Evolutionary conservation across 2,329 filamentous ascomycete species (phyloP).

Genomic region (Neonectria faginata): DNA sequence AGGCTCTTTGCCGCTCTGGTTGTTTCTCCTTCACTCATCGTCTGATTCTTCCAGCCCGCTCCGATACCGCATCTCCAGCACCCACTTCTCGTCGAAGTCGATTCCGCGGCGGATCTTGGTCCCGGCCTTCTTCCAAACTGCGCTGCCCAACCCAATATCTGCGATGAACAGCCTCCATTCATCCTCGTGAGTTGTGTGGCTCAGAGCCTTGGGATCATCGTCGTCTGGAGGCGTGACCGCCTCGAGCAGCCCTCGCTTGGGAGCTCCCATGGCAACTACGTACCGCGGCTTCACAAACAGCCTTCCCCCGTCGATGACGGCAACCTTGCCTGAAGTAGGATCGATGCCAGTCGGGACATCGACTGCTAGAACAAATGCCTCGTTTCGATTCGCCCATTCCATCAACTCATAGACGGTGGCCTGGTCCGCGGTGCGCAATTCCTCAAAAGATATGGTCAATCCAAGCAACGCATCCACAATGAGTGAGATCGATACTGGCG

Average conservation of each 20-base stretch:
- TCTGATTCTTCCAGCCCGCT: slow-evolving; percentile 49
- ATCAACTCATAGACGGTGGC: slow-evolving; percentile 89
- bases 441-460: slow-evolving; percentile 88
- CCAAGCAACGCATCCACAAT: slow-evolving; percentile 92
- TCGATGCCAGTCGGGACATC: slow-evolving; percentile 92
- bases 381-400: slow-evolving; percentile 91
- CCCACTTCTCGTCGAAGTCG: slow-evolving; percentile 90
- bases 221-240: slow-evolving; percentile 70
- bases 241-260: slow-evolving; percentile 85
- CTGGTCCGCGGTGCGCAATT: slow-evolving; percentile 84
- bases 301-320: slow-evolving; percentile 77
- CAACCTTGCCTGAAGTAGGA: slow-evolving; percentile 76
- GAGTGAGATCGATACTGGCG: slow-evolving; percentile 74
- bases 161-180: slow-evolving; percentile 86
- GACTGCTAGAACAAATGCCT: slow-evolving; percentile 85
- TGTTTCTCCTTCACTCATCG: slow-evolving; percentile 30
- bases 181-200: slow-evolving; percentile 58
- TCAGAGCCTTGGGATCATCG: slow-evolving; percentile 49
- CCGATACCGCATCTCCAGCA: slow-evolving; percentile 74
- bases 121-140: slow-evolving; percentile 87
- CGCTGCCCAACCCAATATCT: slow-evolving; percentile 86
- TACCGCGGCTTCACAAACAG: slow-evolving; percentile 85
- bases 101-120: slow-evolving; percentile 85
- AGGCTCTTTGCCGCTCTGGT: not conserved
- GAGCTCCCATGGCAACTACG: slow-evolving; percentile 87